A percentile compares a stretch with the other conserved stretches of the same genome.
Conservation (phyloP, 1,139 yeast species). For the Saccharomyces hybrid region DNA sequence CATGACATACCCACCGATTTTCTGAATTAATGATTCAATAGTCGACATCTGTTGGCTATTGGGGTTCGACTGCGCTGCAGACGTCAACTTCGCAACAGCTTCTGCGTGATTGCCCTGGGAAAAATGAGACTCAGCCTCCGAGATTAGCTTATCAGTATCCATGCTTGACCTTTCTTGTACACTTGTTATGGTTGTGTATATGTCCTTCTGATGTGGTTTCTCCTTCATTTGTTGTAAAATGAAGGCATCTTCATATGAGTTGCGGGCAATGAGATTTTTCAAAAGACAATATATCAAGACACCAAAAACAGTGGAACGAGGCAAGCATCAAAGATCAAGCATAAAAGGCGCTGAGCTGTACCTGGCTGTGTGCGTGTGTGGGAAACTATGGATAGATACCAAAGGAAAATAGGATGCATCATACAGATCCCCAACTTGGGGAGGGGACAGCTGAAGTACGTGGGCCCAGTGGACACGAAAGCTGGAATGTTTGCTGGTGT, state of each 20-base stretch:
- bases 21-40: conserved; percentile 22
- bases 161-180: neutral
- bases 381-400: conserved; percentile 17
- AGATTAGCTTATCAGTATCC: conserved; percentile 11
- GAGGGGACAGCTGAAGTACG: conserved; percentile 59
- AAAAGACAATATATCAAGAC: neutral
- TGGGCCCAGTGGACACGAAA: conserved; percentile 70
- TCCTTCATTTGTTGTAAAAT: neutral
- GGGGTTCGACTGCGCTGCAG: conserved; percentile 24
- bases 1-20: conserved; percentile 18
- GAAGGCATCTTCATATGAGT: neutral
- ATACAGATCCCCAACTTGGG: conserved; percentile 34
- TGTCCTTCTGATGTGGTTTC: neutral
- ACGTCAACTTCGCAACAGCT: conserved; percentile 25
- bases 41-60: conserved; percentile 17
- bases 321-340: neutral
- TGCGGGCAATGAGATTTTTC: neutral
- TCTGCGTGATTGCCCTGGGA: conserved; percentile 22
- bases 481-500: conserved; percentile 82
- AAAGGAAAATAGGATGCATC: conserved; percentile 26
- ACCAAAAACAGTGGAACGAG: neutral
- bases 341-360: neutral
- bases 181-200: neutral
- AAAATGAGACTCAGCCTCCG: conserved; percentile 21
- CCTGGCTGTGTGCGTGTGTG: neutral